Conservation (phyloP, 495 filamentous ascomycete species). For the Hypomontagnella monticulosa region DNA sequence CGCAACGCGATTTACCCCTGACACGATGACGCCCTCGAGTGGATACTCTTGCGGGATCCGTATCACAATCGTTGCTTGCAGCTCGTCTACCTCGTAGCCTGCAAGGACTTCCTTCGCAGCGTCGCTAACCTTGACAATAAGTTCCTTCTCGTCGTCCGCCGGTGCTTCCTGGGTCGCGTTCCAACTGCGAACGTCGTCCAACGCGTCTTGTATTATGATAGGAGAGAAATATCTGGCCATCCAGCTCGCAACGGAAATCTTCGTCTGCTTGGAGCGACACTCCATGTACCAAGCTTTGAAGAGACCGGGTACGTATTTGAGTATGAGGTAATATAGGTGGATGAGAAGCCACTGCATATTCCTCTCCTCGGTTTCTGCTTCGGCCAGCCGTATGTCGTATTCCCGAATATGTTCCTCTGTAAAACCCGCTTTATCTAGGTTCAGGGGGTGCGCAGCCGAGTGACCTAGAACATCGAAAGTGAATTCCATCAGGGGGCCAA, state of each 20-base stretch:
- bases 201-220: slow-evolving; percentile 73
- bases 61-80: slow-evolving; percentile 79
- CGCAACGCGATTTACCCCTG: slow-evolving; percentile 80
- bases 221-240: slow-evolving; percentile 88
- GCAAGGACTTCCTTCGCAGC: slow-evolving; percentile 78
- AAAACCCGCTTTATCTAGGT: slow-evolving; percentile 55
- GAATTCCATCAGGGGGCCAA: slow-evolving; percentile 76
- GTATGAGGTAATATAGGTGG: slow-evolving; percentile 83
- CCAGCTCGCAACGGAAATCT: slow-evolving; percentile 78
- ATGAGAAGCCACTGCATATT: slow-evolving; percentile 84
- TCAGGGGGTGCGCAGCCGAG: slow-evolving; percentile 71
- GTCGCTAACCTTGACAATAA: slow-evolving; percentile 76
- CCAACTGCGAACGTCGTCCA: slow-evolving; percentile 80
- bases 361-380: slow-evolving; percentile 66
- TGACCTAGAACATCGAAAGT: slow-evolving; percentile 84
- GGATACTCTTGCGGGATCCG: slow-evolving; percentile 83
- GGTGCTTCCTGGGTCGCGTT: slow-evolving; percentile 60
- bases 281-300: slow-evolving; percentile 90
- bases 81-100: slow-evolving; percentile 87
- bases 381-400: slow-evolving; percentile 67
- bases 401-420: slow-evolving; percentile 70
- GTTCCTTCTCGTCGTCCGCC: slow-evolving; percentile 72
- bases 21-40: slow-evolving; percentile 77
- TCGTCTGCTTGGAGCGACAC: slow-evolving; percentile 75
- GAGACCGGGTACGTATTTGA: slow-evolving; percentile 78